A percentile compares a stretch with the other conserved stretches of the same genome.
These are phyloP conservation scores for Deakozyma indianensis DNA, from an alignment of 805 yeast genomes.

Conservation along the genomic window DNA sequence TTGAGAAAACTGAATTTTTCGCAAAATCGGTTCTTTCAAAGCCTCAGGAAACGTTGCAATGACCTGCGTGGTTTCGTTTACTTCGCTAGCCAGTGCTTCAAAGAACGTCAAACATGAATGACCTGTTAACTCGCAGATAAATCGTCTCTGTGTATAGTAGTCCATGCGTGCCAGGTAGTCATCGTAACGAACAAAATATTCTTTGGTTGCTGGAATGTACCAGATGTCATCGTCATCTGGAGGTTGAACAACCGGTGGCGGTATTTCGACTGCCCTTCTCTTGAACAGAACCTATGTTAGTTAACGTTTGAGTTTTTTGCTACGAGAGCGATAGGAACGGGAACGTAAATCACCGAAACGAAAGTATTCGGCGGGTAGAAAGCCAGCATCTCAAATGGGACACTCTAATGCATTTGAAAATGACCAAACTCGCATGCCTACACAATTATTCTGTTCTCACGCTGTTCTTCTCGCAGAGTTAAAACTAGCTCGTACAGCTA, in stretches of 20 bases:
- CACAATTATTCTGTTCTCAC: no score
- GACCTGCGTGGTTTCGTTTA: slow-evolving; percentile 32
- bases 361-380: no score
- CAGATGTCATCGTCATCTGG: slow-evolving; percentile 46
- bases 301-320: background rate
- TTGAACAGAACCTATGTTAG: slow-evolving; percentile 22
- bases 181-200: slow-evolving; percentile 71
- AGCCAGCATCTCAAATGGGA: no score
- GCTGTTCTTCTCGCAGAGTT: no score
- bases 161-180: slow-evolving; percentile 44
- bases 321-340: background rate
- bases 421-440: no score
- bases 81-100: slow-evolving; percentile 74
- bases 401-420: no score
- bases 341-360: background rate
- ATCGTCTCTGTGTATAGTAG: slow-evolving; percentile 39
- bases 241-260: slow-evolving; percentile 13
- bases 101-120: slow-evolving; percentile 81
- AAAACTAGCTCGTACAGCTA: no score
- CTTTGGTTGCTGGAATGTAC: slow-evolving; percentile 72
- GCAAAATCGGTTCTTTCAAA: slow-evolving; percentile 78
- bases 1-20: slow-evolving; percentile 69
- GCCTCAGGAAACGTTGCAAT: slow-evolving; percentile 82
- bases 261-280: slow-evolving; percentile 20
- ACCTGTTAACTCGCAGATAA: slow-evolving; percentile 93